These are phyloP conservation scores for Daldinia decipiens DNA, from an alignment of 495 filamentous ascomycete genomes.

Conservation along the genomic window DNA sequence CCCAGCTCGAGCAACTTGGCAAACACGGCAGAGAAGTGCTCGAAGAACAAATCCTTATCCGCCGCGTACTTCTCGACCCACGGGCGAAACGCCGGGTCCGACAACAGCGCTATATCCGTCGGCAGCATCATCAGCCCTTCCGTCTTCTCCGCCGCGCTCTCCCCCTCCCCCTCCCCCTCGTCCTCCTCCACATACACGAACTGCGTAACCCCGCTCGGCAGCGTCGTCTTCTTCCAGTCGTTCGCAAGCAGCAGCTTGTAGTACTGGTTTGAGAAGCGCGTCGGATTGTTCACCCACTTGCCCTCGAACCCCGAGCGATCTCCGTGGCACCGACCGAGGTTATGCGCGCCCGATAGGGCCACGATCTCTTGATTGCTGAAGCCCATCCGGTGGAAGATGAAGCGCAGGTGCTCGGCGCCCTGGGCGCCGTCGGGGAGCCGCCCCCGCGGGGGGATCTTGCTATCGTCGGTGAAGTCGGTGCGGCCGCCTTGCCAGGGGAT, in stretches of 20 bases:
- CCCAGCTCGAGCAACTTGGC: slow-evolving; percentile 71
- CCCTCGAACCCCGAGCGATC: slow-evolving; percentile 70
- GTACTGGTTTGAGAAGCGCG: slow-evolving; percentile 71
- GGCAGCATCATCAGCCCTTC: slow-evolving; percentile 68
- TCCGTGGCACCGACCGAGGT: slow-evolving; percentile 68
- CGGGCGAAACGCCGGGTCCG: slow-evolving; percentile 50
- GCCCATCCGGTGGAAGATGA: slow-evolving; percentile 72
- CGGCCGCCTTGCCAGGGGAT: slow-evolving; percentile 65
- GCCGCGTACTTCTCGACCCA: slow-evolving; percentile 69
- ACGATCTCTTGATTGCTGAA: slow-evolving; percentile 73
- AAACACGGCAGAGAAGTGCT: slow-evolving; percentile 68
- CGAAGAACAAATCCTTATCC: slow-evolving; percentile 71
- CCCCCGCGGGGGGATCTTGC: slow-evolving; percentile 65
- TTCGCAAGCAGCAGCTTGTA: slow-evolving; percentile 65
- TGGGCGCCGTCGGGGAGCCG: slow-evolving; percentile 68
- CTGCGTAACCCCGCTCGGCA: slow-evolving; percentile 64
- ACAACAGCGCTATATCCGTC: slow-evolving; percentile 55
- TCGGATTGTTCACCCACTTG: slow-evolving; percentile 72
- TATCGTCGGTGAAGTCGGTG: slow-evolving; percentile 68
- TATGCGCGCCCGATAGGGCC: slow-evolving; percentile 69
- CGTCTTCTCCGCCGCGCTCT: slow-evolving; percentile 57
- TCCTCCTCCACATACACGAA: slow-evolving; percentile 69
- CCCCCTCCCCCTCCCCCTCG: slow-evolving; percentile 61
- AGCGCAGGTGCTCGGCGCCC: slow-evolving; percentile 67
- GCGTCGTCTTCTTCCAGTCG: slow-evolving; percentile 64